Base-by-base conservation (phyloP, 768 basidiomycete genomes). In the Kwoniella shandongensis region DNA sequence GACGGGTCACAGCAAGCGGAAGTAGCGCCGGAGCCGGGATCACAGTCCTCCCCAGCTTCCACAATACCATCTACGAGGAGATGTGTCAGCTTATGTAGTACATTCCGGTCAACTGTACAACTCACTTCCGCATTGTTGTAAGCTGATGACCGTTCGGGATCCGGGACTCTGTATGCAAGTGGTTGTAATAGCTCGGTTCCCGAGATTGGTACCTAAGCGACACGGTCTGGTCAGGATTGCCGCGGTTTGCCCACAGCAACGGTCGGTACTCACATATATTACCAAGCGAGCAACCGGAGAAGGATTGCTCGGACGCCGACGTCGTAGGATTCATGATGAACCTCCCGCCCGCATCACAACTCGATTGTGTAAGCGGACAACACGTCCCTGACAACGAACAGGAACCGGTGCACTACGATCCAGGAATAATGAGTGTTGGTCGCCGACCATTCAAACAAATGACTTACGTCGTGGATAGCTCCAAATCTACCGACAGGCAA, bases 251-350 rank as follows among this genome's bases (percentile, higher is more conserved):
- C n/a, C n/a, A n/a, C n/a, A n/a, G n/a, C n/a, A n/a, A n/a, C n/a
- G n/a, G n/a, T n/a, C n/a, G n/a, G n/a, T n/a, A 55, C 44, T 60
- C 66, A 88, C 90, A 91, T 55, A 92, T 85, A 74, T 92, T 92
- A 44, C 91, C 91, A 30, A 92, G 69, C 50, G 81, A 85, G 77
- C 91, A 94, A 12, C 79, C 84, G 0, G 88, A 89, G 72, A 94
- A 94, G 12, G 77, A 70, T 59, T 80, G 82, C 70, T 91, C 88
- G 32, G 81, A 81, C 1, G 86, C 81, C n/a, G 72, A 72, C 8
- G 78, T 78, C 3, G 86, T 84, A 4, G 88, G 88, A 66, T 83
- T 88, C 91, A 94, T 92, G 77, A 94, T 84, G 78, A 84, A 91
- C 59, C 83, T 78, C 1, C 83, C 80, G 57, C 80, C 79, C 5